These are phyloP conservation scores for Rhodotorula sp. DNA, from an alignment of 1,284 basidiomycete genomes.

Conservation along the genomic window DNA sequence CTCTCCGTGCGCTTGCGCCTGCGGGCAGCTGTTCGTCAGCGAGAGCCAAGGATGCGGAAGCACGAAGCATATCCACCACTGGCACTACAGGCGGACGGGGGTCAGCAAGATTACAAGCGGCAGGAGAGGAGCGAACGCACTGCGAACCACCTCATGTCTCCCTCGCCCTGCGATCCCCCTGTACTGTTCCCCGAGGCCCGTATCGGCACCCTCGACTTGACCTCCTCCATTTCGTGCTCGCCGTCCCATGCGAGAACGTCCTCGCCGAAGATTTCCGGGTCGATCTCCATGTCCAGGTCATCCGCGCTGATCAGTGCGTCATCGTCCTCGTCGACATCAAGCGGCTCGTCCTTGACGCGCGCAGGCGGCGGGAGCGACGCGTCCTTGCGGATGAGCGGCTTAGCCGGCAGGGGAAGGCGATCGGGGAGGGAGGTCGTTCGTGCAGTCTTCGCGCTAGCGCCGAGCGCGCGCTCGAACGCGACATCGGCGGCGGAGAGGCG, in stretches of 20 bases:
- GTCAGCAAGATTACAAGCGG: too few relatives aligned
- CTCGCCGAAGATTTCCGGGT: neutral
- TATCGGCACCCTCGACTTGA: neutral
- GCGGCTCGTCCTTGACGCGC: neutral
- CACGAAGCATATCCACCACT: conserved; percentile 11
- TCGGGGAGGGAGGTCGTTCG: neutral
- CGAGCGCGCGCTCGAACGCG: neutral
- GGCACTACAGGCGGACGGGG: conserved; percentile 8
- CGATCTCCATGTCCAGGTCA: conserved; percentile 6
- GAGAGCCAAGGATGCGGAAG: too few relatives aligned
- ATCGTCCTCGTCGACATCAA: neutral
- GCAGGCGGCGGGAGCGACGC: neutral
- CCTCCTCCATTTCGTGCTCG: neutral
- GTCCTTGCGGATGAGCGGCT: neutral
- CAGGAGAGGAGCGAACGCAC: neutral
- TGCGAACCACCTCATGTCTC: neutral
- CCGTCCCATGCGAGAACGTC: neutral
- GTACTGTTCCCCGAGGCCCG: neutral
- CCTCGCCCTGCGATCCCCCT: neutral
- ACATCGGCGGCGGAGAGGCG: conserved; percentile 1
- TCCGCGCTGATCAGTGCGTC: neutral
- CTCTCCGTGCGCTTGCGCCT: conserved; percentile 28
- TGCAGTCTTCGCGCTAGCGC: neutral
- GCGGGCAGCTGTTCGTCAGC: too few relatives aligned
- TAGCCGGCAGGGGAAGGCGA: neutral